Conservation (phyloP, 192 early-diverging fungal species). For the Dispira simplex region DNA sequence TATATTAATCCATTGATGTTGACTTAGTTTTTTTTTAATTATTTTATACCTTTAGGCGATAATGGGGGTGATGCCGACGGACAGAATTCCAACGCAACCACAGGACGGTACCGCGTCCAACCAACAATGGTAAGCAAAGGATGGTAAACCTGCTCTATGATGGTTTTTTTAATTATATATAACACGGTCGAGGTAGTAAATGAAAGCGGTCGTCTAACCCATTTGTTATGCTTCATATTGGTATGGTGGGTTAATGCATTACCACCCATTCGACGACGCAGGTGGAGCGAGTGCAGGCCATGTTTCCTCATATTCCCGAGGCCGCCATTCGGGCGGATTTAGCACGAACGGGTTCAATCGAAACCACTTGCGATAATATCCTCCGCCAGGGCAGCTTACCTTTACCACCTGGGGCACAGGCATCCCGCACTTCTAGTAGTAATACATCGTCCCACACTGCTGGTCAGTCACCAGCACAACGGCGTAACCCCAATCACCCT, state of each 20-base stretch:
- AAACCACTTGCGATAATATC: constrained; percentile 67
- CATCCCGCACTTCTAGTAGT: neutral
- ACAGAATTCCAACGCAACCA: neutral
- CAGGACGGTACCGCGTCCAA: neutral
- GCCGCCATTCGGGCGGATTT: constrained; percentile 60
- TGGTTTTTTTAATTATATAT: too few species aligned
- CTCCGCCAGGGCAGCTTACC: constrained; percentile 44
- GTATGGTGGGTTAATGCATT: too few species aligned
- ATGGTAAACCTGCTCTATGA: neutral
- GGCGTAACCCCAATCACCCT: too few species aligned
- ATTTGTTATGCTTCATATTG: too few species aligned
- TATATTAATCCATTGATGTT: neutral
- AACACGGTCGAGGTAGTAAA: too few species aligned
- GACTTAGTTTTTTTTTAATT: neutral
- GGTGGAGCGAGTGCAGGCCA: constrained; percentile 53
- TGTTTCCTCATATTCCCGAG: constrained; percentile 72
- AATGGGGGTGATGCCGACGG: neutral
- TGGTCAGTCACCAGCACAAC: constrained; percentile 6
- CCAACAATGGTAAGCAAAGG: neutral
- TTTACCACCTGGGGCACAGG: constrained; percentile 2
- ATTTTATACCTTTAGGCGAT: neutral
- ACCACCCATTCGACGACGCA: constrained; percentile 10
- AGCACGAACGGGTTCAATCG: constrained; percentile 66
- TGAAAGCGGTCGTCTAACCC: too few species aligned
- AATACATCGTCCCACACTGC: constrained; percentile 6